Conservation (phyloP, 1,284 basidiomycete genomes). For the Ustilago sp. region DNA sequence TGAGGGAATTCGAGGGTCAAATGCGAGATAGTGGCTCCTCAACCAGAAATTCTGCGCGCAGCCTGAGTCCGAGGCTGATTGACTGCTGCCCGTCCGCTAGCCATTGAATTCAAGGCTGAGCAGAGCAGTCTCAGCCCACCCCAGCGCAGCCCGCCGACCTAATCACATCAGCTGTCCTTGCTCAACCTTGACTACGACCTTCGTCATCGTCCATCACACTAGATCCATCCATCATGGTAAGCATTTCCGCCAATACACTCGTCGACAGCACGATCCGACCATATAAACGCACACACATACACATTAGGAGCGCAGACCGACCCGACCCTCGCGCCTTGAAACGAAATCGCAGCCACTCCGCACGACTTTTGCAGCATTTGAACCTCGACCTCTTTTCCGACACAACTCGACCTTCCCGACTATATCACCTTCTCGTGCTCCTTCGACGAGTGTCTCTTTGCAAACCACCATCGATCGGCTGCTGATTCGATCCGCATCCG, state of each 20-base stretch:
- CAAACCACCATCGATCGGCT: constrained; percentile 18
- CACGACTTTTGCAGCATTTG: not conserved
- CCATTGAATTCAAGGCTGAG: constrained; percentile 6
- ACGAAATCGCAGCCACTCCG: not conserved
- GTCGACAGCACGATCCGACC: constrained; percentile 9
- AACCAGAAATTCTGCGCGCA: not conserved
- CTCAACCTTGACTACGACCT: constrained; percentile 45
- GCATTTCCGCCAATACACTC: constrained; percentile 21
- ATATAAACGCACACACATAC: constrained; percentile 5
- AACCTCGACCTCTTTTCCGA: not conserved
- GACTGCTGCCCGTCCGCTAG: constrained; percentile 24
- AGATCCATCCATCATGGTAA: constrained; percentile 56
- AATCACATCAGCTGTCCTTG: constrained; percentile 17
- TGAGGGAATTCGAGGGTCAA: not conserved
- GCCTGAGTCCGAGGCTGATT: not conserved
- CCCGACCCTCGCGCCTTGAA: constrained; percentile 7
- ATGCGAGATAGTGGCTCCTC: constrained; percentile 12
- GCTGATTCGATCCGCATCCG: constrained; percentile 34
- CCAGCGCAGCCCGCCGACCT: constrained; percentile 4
- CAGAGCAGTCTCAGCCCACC: constrained; percentile 5
- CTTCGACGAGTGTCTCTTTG: constrained; percentile 1
- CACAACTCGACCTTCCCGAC: constrained; percentile 4
- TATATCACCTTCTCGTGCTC: constrained; percentile 11
- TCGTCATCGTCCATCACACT: constrained; percentile 52
- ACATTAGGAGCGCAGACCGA: constrained; percentile 8